These are phyloP conservation scores for Coemansia sp. DNA, from an alignment of 192 early-diverging fungal genomes.

Conservation along the genomic window DNA sequence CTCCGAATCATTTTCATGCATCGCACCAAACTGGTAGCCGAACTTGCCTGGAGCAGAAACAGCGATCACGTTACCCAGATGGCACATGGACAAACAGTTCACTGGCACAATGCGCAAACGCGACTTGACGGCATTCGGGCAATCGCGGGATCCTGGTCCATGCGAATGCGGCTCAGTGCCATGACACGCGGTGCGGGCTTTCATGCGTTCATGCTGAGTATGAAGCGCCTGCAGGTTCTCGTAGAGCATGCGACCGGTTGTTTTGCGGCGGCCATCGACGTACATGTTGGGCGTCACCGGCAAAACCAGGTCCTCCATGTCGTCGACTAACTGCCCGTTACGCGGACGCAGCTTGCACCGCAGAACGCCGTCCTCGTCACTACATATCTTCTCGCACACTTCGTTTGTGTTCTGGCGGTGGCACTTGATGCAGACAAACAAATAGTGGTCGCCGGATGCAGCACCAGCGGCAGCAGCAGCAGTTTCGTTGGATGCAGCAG, in stretches of 20 bases:
- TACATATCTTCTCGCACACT: conserved; percentile 53
- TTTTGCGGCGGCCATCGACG: conserved; percentile 43
- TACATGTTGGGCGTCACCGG: conserved; percentile 52
- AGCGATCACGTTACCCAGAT: conserved; percentile 48
- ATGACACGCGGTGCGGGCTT: conserved; percentile 41
- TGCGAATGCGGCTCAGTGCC: conserved; percentile 36
- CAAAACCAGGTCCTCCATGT: conserved; percentile 51
- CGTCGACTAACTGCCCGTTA: conserved; percentile 38
- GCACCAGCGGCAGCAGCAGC: not conserved
- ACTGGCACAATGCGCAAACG: conserved; percentile 49
- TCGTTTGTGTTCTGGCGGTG: conserved; percentile 52
- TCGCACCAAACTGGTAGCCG: conserved; percentile 50
- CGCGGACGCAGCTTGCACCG: conserved; percentile 48
- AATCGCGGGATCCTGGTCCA: conserved; percentile 22
- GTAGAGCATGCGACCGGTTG: conserved; percentile 51
- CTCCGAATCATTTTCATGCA: conserved; percentile 51
- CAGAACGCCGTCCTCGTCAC: conserved; percentile 48
- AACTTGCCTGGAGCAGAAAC: conserved; percentile 45
- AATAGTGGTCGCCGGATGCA: conserved; percentile 30
- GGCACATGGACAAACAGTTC: conserved; percentile 50
- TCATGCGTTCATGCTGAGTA: conserved; percentile 45
- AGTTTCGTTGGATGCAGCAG: not conserved
- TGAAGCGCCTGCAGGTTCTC: conserved; percentile 50
- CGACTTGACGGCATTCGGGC: conserved; percentile 46
- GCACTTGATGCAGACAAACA: conserved; percentile 53